phyloP scores from a whole-genome alignment of 257 asterid species.

The Verbena officinalis region DNA sequence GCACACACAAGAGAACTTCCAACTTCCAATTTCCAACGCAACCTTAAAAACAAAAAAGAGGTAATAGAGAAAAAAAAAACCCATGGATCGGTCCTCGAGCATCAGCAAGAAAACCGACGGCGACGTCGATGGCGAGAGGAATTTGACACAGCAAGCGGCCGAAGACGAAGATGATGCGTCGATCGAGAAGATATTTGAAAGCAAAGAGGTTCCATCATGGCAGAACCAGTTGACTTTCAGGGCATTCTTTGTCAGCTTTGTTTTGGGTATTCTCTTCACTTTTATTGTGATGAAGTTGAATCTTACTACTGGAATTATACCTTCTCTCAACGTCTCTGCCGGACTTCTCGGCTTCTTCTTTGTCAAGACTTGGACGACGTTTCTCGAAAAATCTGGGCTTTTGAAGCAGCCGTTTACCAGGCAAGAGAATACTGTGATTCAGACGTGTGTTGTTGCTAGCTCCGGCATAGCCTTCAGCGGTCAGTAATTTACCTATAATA shows the following conservation, averaged over 20 bases:
- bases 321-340: slow-evolving; percentile 89
- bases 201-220: slow-evolving; percentile 85
- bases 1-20: too few species aligned
- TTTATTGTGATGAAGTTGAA: slow-evolving; percentile 93
- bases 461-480: slow-evolving; percentile 99
- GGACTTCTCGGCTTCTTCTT: slow-evolving; percentile 95
- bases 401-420: slow-evolving; percentile 83
- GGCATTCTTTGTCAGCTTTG: slow-evolving; percentile 72
- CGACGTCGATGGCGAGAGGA: slow-evolving; percentile 13
- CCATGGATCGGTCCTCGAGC: slow-evolving; percentile 48
- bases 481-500: slow-evolving; percentile 18
- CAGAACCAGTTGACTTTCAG: slow-evolving; percentile 75
- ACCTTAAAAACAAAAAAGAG: background rate
- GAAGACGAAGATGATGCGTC: slow-evolving; percentile 39
- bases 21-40: background rate
- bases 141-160: background rate
- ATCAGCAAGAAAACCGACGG: slow-evolving; percentile 45
- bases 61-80: too few species aligned
- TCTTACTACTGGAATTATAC: slow-evolving; percentile 89
- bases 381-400: slow-evolving; percentile 70
- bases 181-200: slow-evolving; percentile 71
- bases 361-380: slow-evolving; percentile 74
- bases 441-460: slow-evolving; percentile 92
- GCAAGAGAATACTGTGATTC: slow-evolving; percentile 93
- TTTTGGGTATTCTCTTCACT: slow-evolving; percentile 69